Base-by-base conservation (phyloP, 208 protist genomes). In the Wallacemonas collosoma region DNA sequence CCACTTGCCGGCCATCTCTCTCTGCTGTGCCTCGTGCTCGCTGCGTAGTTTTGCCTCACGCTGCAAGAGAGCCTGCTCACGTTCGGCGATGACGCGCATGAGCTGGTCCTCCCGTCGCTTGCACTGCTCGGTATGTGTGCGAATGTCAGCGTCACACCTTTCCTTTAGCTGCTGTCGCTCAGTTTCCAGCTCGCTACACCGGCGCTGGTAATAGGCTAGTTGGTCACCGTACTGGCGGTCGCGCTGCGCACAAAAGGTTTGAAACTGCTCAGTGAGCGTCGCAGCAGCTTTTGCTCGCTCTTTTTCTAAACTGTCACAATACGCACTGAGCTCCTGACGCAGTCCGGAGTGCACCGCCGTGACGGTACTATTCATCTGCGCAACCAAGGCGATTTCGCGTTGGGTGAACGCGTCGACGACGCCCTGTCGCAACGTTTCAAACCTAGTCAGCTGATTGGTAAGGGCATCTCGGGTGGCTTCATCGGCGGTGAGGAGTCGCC, bases 101-200 rank as follows among this genome's bases (percentile, higher is more conserved):
- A 87, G 43, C 41, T 82, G 71, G 39, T 89, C 70, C 71, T 92
- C 87, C 12, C 87, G 75, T 45, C 82, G 79, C 35, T 80, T 81
- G 50, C 72, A 77, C 56, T 71, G 47, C 39, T 82, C 77, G 61
- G 83, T 92, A 14, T 65, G 60, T 14, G 2, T 44, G 43, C 60
- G 60, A 0, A 65, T 48, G 60, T 92, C 87, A 7, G 75, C 71
- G 40, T 92, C 83, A 15, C 82, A 64, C 44, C 72, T 55, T 35
- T 64, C 62, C 9, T 73, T 67, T 1, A 68, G 73, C n/a, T 73
- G 73, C 43, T 80, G 69, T 36, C 74, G 75, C n/a, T 91, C 80
- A 40, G 60, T 80, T 17, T 84, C 80, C 72, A 84, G 76, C 17
- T 75, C 72, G 40, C 74, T 56, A 17, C 65, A 74, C 40, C 80